These are phyloP conservation scores for Pythium coloratum DNA, from an alignment of 352 stramenopile species.

Conservation along the genomic window DNA sequence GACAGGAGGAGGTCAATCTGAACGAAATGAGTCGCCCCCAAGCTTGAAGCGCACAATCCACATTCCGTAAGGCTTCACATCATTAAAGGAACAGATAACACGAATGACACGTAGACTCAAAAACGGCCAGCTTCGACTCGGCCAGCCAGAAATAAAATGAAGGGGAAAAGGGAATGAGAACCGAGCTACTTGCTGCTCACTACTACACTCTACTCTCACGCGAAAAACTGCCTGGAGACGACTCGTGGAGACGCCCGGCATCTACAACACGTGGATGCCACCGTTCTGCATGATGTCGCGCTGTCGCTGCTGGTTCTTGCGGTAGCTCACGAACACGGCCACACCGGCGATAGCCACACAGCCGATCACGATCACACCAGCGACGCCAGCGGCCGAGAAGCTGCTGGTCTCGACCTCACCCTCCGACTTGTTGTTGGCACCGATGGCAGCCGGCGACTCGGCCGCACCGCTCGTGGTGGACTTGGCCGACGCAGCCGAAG, in stretches of 20 bases:
- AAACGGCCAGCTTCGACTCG: background rate
- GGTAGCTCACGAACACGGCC: constrained; percentile 67
- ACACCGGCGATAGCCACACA: constrained; percentile 50
- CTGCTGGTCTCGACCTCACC: constrained; percentile 1
- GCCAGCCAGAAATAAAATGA: constrained; percentile 2
- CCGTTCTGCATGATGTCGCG: constrained; percentile 77
- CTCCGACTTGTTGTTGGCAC: constrained; percentile 43
- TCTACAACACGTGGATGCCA: constrained; percentile 41
- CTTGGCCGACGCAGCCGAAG: constrained; percentile 1
- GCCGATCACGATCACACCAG: constrained; percentile 56
- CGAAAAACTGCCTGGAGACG: background rate
- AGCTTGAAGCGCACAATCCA: too few relatives aligned
- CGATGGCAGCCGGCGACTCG: constrained; percentile 19
- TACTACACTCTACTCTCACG: background rate
- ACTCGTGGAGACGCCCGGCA: background rate
- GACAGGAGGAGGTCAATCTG: too few relatives aligned
- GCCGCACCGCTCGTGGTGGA: background rate
- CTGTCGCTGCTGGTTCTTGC: constrained; percentile 76
- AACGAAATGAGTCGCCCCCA: too few relatives aligned
- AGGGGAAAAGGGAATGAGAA: background rate
- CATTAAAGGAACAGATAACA: background rate
- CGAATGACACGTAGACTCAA: background rate
- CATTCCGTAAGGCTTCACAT: too few relatives aligned
- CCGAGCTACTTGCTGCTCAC: background rate
- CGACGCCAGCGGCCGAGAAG: constrained; percentile 58